A percentile compares a stretch with the other conserved stretches of the same genome.
These are phyloP conservation scores for Ascoidea asiatica DNA, from an alignment of 805 yeast genomes.

Conservation along the genomic window DNA sequence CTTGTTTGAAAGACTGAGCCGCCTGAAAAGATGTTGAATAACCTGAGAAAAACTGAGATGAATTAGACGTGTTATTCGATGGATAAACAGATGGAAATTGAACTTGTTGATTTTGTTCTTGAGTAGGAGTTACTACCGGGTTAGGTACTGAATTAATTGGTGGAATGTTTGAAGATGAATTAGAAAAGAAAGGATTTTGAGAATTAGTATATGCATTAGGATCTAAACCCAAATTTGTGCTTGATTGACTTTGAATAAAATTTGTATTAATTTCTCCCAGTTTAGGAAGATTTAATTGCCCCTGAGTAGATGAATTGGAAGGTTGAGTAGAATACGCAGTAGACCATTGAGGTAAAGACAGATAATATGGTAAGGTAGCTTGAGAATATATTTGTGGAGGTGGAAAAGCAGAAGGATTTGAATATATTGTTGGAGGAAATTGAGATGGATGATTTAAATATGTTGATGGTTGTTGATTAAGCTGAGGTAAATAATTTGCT, in stretches of 20 bases:
- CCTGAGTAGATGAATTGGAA: too few relatives aligned
- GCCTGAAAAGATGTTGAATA: constrained; percentile 3
- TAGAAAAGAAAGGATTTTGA: background rate
- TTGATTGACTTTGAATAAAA: constrained; percentile 14
- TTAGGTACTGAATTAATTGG: background rate
- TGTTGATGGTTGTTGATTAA: background rate
- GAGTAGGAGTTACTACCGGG: background rate
- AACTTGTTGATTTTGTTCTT: background rate
- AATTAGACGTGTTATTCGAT: background rate
- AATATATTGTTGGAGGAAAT: background rate
- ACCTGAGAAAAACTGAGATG: background rate
- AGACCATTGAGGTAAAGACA: background rate
- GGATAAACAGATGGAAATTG: background rate
- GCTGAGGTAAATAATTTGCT: background rate
- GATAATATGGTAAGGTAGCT: background rate
- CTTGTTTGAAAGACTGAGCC: background rate
- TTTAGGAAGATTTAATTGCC: too few relatives aligned
- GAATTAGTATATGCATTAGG: constrained; percentile 11
- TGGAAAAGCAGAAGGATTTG: background rate
- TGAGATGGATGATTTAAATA: background rate
- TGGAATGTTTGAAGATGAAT: background rate
- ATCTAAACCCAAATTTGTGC: constrained; percentile 13
- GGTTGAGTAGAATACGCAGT: constrained; percentile 14
- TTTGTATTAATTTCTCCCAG: too few relatives aligned
- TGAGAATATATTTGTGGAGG: background rate